Conservation (phyloP, 1,284 basidiomycete genomes). For the Rhodotorula sp. region DNA sequence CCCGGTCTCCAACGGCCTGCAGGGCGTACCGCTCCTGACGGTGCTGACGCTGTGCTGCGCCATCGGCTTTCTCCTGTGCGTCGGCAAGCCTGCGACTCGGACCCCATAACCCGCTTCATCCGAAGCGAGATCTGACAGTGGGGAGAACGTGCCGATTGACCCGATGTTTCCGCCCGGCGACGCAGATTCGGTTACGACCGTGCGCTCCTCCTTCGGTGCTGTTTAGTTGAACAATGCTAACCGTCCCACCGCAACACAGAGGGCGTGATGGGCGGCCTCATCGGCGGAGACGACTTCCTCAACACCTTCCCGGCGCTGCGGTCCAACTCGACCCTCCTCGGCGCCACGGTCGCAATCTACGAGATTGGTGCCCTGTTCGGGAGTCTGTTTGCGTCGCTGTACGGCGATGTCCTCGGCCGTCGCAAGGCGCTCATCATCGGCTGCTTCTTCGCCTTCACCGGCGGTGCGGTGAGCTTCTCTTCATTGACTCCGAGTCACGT, state of each 20-base stretch:
- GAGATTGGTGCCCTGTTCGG: slow-evolving; percentile 12
- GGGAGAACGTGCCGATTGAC: neutral
- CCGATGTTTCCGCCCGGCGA: neutral
- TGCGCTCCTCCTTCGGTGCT: neutral
- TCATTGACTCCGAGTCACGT: too few relatives aligned
- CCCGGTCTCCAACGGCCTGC: neutral
- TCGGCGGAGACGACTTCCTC: neutral
- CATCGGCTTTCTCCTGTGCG: slow-evolving; percentile 2
- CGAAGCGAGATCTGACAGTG: too few relatives aligned
- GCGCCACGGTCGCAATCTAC: slow-evolving; percentile 17
- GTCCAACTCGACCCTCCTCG: slow-evolving; percentile 12
- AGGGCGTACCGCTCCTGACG: neutral
- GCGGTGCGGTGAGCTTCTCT: slow-evolving; percentile 3
- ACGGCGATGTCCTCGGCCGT: slow-evolving; percentile 5
- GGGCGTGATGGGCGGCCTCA: slow-evolving; percentile 1
- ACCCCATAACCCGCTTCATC: too few relatives aligned
- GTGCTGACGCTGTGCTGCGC: neutral
- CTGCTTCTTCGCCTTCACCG: slow-evolving; percentile 9
- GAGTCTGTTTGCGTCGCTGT: neutral
- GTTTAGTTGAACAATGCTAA: neutral
- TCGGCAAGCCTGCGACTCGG: too few relatives aligned
- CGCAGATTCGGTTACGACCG: slow-evolving; percentile 6
- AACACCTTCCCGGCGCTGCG: neutral
- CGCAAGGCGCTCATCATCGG: slow-evolving; percentile 14
- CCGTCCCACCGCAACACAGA: neutral